Evolutionary conservation across 140 eudicot genomes (phyloP).

Genomic region (Cichorium intybus): DNA sequence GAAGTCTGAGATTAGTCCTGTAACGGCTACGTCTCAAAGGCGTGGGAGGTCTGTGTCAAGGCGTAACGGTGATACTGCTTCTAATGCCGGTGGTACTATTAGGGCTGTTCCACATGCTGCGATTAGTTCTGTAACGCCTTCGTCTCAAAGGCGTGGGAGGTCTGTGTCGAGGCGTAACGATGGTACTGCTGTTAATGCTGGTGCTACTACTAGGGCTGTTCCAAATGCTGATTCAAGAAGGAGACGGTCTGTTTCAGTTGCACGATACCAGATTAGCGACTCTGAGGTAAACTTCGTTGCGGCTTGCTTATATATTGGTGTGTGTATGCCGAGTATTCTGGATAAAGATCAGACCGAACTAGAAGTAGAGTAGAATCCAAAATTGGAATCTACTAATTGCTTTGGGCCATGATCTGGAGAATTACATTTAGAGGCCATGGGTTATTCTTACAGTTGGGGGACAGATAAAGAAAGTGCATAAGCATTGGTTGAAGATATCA

Average conservation of each 20-base stretch:
- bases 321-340: neutral
- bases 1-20: conserved; percentile 32
- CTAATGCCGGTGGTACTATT: conserved; percentile 9
- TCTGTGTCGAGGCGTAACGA: conserved; percentile 62
- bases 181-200: conserved; percentile 16
- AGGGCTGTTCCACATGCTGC: neutral
- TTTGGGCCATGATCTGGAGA: conserved; percentile 2
- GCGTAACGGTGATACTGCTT: conserved; percentile 17
- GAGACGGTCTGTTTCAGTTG: conserved; percentile 83
- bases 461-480: too few relatives aligned
- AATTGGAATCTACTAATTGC: too few relatives aligned
- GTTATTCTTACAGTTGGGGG: too few relatives aligned
- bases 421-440: too few relatives aligned
- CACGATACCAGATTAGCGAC: conserved; percentile 45
- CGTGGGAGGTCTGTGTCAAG: conserved; percentile 88
- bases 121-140: conserved; percentile 21
- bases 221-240: conserved; percentile 50
- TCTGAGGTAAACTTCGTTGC: conserved; percentile 15
- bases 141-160: conserved; percentile 69
- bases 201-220: conserved; percentile 21
- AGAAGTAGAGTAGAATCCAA: neutral
- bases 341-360: neutral
- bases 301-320: neutral
- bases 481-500: too few relatives aligned
- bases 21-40: conserved; percentile 28